A percentile compares a stretch with the other conserved stretches of the same genome.
Conservation (phyloP, 1,284 basidiomycete genomes). For the Cryptococcus jaspeensis region DNA sequence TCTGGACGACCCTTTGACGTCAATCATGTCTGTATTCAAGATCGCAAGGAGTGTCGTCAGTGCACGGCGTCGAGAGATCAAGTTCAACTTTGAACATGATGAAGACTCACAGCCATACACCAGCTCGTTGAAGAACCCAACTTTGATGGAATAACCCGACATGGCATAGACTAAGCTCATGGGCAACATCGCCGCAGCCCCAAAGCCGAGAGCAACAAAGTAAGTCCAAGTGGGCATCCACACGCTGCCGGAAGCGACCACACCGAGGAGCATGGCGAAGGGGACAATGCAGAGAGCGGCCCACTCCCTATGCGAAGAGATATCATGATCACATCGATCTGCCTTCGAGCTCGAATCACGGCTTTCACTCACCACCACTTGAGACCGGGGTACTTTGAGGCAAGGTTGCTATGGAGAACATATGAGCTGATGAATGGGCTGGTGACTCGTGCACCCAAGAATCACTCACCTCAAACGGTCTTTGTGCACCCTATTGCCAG, state of each 20-base stretch:
- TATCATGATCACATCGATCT: no score
- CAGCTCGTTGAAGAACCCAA: constrained; percentile 26
- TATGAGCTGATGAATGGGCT: neutral
- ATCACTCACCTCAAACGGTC: constrained; percentile 12
- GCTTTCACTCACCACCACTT: constrained; percentile 6
- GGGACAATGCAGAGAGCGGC: constrained; percentile 13
- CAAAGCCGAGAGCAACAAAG: constrained; percentile 24
- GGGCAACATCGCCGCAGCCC: constrained; percentile 21
- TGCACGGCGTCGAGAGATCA: neutral
- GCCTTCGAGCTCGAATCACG: no score
- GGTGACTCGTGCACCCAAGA: neutral
- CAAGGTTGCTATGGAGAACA: neutral
- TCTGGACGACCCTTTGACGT: constrained; percentile 19
- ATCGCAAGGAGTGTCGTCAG: neutral
- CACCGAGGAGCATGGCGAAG: constrained; percentile 17
- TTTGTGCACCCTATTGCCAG: constrained; percentile 10
- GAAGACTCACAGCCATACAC: constrained; percentile 18
- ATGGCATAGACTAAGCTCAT: constrained; percentile 22
- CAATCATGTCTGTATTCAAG: constrained; percentile 12
- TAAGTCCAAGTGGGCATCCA: constrained; percentile 25
- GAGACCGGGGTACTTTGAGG: neutral
- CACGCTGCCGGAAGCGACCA: constrained; percentile 8
- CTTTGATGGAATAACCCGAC: constrained; percentile 18
- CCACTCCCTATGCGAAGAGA: constrained; percentile 11
- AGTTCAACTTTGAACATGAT: neutral